phyloP scores from a whole-genome alignment of 2,329 filamentous ascomycete genomes.

The Mycogone perniciosa region DNA sequence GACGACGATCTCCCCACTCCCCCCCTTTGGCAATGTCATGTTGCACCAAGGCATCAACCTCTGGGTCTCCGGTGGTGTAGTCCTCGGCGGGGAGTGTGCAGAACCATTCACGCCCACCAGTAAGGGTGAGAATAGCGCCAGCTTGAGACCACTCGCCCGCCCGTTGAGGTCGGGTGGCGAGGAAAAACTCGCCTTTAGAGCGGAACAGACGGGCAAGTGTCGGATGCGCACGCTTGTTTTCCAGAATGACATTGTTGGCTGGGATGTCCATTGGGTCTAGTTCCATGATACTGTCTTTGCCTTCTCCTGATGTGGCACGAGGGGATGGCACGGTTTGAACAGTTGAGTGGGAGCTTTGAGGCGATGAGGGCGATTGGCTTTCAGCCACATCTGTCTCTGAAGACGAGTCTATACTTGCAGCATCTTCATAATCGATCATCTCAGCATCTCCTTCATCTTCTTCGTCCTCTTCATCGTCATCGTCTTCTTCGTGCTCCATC shows the following conservation, averaged over 20 bases:
- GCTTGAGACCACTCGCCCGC: constrained; percentile 58
- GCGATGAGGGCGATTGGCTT: too few species aligned
- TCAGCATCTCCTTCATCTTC: constrained; percentile 24
- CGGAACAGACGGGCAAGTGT: constrained; percentile 51
- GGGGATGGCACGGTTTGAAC: too few species aligned
- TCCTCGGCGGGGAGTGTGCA: constrained; percentile 49
- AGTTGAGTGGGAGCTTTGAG: too few species aligned
- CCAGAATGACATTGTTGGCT: constrained; percentile 40
- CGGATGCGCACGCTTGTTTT: constrained; percentile 48
- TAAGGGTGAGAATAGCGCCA: constrained; percentile 56
- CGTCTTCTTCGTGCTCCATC: constrained; percentile 35
- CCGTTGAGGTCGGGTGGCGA: constrained; percentile 50
- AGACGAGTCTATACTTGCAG: constrained; percentile 13
- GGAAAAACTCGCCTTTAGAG: constrained; percentile 56
- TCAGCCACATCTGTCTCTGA: constrained; percentile 4
- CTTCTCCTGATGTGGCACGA: background rate
- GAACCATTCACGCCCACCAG: constrained; percentile 52
- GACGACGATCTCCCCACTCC: constrained; percentile 62
- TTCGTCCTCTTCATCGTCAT: constrained; percentile 28
- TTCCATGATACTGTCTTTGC: constrained; percentile 6
- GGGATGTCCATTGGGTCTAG: constrained; percentile 26
- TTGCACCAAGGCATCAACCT: constrained; percentile 42
- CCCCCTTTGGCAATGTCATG: constrained; percentile 48
- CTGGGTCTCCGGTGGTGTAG: constrained; percentile 40
- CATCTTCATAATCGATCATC: constrained; percentile 6